Evolutionary conservation across 2,329 filamentous ascomycete genomes (phyloP).

Genomic region (Aspergillus japonicus): DNA sequence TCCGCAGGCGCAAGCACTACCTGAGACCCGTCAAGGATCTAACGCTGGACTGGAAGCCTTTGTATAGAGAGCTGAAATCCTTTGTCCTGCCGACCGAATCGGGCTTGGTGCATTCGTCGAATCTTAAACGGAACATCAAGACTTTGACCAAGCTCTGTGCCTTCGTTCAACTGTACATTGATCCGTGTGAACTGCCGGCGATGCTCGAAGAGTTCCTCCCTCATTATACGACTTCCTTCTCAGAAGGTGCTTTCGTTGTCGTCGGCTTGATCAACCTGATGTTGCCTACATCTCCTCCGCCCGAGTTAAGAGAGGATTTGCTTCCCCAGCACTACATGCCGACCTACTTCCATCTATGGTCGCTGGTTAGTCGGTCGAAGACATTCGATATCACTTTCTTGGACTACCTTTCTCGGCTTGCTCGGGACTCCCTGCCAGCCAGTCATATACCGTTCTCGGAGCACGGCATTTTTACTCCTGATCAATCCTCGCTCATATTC

Average conservation of each 20-base stretch:
- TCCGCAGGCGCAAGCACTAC: constrained; percentile 83
- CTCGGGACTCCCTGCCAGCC: constrained; percentile 76
- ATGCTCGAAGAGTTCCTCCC: constrained; percentile 79
- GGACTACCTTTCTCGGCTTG: constrained; percentile 83
- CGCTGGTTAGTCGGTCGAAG: constrained; percentile 84
- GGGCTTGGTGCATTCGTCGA: constrained; percentile 60
- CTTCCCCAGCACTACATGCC: constrained; percentile 86
- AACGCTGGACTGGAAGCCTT: constrained; percentile 85
- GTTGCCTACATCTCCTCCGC: constrained; percentile 74
- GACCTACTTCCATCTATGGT: constrained; percentile 96
- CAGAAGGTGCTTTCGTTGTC: constrained; percentile 91
- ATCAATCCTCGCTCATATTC: constrained; percentile 90
- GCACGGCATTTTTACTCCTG: constrained; percentile 86
- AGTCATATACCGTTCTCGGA: constrained; percentile 75
- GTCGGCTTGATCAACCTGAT: constrained; percentile 81
- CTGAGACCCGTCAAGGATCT: constrained; percentile 86
- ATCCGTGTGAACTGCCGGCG: constrained; percentile 77
- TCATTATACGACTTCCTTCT: constrained; percentile 90
- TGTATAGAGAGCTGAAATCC: constrained; percentile 89
- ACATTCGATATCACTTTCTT: constrained; percentile 82
- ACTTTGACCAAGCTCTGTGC: constrained; percentile 85
- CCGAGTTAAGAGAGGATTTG: constrained; percentile 69
- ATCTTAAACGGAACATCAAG: constrained; percentile 64
- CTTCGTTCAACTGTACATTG: constrained; percentile 89
- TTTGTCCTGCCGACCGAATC: constrained; percentile 85